phyloP scores from a whole-genome alignment of 2,329 filamentous ascomycete species.

The Rhytidhysteron rufulum region DNA sequence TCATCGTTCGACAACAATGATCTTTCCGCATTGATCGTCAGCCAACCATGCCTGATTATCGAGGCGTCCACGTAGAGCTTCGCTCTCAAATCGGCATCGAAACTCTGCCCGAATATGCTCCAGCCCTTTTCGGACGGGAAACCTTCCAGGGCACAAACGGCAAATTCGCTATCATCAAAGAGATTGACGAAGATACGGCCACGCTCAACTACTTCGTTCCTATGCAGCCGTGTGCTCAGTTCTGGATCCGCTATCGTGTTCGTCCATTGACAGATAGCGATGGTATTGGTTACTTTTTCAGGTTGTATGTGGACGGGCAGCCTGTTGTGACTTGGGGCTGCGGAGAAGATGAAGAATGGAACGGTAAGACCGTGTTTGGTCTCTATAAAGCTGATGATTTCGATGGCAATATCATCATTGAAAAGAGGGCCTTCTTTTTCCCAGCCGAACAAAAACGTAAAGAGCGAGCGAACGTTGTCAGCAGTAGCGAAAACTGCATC shows the following conservation, averaged over 20 bases:
- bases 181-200: constrained; percentile 20
- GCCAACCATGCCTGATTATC: constrained; percentile 29
- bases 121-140: constrained; percentile 14
- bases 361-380: constrained; percentile 44
- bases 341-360: constrained; percentile 39
- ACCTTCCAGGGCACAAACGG: constrained; percentile 4
- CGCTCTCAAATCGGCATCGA: constrained; percentile 41
- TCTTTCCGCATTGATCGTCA: too few relatives aligned
- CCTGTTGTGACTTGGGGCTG: constrained; percentile 43
- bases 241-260: constrained; percentile 43
- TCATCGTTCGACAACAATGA: background rate
- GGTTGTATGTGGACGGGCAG: constrained; percentile 39
- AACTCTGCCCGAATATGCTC: constrained; percentile 35
- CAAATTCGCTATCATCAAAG: constrained; percentile 1
- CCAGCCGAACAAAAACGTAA: constrained; percentile 11
- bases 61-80: constrained; percentile 38
- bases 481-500: constrained; percentile 27
- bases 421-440: constrained; percentile 43
- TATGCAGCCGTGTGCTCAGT: constrained; percentile 33
- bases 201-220: constrained; percentile 34
- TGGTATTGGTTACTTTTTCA: constrained; percentile 42
- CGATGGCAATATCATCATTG: constrained; percentile 27
- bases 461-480: constrained; percentile 8
- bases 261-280: constrained; percentile 22
- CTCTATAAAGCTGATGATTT: constrained; percentile 34